phyloP scores from a whole-genome alignment of 2,329 filamentous ascomycete species.

The Alternaria ethzedia region DNA sequence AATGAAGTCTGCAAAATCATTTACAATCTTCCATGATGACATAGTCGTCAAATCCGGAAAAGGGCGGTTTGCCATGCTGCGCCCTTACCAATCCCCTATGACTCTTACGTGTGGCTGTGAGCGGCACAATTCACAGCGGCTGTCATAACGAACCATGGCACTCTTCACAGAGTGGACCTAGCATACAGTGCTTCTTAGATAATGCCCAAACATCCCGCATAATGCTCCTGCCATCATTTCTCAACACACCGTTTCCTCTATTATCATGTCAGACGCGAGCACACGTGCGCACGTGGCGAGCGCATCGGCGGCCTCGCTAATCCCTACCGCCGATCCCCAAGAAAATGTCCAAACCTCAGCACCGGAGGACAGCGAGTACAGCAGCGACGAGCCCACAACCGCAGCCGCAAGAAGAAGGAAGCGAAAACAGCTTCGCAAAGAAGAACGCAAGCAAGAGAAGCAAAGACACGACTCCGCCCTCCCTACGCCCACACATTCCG shows the following conservation, averaged over 20 bases:
- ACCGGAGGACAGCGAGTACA: constrained; percentile 5
- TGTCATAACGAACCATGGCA: constrained; percentile 6
- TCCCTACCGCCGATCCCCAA: constrained; percentile 27
- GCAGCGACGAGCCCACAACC: constrained; percentile 5
- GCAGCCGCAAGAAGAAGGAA: constrained; percentile 10
- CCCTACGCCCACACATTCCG: constrained; percentile 27
- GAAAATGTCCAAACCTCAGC: constrained; percentile 26
- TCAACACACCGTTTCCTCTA: neutral
- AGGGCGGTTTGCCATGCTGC: constrained; percentile 29
- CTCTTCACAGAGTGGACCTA: neutral
- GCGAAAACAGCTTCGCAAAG: constrained; percentile 37
- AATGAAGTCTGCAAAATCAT: constrained; percentile 1
- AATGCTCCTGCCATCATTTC: neutral
- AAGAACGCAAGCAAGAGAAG: constrained; percentile 32
- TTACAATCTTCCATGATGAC: neutral
- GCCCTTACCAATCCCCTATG: constrained; percentile 45
- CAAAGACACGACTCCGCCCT: constrained; percentile 13
- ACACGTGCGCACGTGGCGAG: constrained; percentile 46
- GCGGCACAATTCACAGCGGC: constrained; percentile 19
- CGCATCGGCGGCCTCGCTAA: constrained; percentile 20
- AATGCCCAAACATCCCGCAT: neutral
- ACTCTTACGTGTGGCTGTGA: constrained; percentile 47
- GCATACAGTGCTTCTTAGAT: neutral
- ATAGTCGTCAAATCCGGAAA: constrained; percentile 1
- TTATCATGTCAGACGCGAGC: constrained; percentile 33